Conservation (phyloP, 495 filamentous ascomycete species). For the Elaphomyces granulatus region DNA sequence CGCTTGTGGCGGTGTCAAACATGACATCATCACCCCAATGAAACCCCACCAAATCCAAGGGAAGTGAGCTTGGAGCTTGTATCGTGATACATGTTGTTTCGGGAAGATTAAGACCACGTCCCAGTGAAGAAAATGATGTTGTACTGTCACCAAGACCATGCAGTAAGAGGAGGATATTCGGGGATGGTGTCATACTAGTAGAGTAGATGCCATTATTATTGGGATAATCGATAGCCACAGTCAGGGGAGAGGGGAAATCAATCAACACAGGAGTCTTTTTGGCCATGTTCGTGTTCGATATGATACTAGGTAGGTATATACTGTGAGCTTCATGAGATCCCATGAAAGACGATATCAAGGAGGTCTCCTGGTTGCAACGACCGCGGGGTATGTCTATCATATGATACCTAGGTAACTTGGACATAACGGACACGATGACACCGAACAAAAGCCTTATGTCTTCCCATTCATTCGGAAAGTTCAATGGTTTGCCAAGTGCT, state of each 20-base stretch:
- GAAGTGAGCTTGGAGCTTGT: constrained; percentile 57
- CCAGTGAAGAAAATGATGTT: constrained; percentile 54
- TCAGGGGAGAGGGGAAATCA: constrained; percentile 39
- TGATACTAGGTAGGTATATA: too few species aligned
- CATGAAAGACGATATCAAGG: too few species aligned
- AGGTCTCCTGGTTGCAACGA: too few species aligned
- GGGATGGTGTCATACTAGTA: constrained; percentile 25
- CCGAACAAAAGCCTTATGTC: too few species aligned
- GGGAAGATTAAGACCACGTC: constrained; percentile 57
- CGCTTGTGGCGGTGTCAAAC: constrained; percentile 45
- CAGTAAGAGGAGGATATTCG: constrained; percentile 71
- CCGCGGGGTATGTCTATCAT: too few species aligned
- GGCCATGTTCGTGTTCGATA: too few species aligned
- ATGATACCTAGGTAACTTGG: too few species aligned
- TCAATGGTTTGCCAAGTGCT: too few species aligned
- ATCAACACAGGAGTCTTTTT: constrained; percentile 21
- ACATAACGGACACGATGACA: too few species aligned
- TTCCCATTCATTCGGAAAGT: too few species aligned
- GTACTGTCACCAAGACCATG: constrained; percentile 81
- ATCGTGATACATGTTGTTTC: constrained; percentile 67
- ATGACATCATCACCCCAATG: constrained; percentile 90
- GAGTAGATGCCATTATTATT: constrained; percentile 10
- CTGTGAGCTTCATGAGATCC: too few species aligned
- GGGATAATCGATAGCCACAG: constrained; percentile 30
- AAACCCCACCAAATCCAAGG: constrained; percentile 57